phyloP scores from a whole-genome alignment of 2,329 filamentous ascomycete genomes.

The Amauroascus verrucosus region DNA sequence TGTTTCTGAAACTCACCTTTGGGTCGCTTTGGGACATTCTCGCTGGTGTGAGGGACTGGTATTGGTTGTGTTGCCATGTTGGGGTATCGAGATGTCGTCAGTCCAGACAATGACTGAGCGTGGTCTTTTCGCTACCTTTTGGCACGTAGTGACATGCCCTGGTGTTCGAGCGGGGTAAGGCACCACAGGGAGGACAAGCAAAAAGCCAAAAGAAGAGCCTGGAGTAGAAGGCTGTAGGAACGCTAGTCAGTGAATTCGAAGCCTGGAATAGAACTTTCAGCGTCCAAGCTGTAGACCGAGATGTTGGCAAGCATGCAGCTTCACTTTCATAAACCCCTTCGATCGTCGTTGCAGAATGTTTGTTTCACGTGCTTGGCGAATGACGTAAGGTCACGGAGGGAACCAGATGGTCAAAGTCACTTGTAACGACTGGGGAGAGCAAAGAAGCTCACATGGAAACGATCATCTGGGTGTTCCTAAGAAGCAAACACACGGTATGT shows the following conservation, averaged over 20 bases:
- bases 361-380: conserved; percentile 5
- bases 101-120: neutral
- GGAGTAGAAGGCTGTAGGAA: too few relatives aligned
- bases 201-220: too few relatives aligned
- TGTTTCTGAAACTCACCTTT: conserved; percentile 28
- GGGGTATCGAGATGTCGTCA: neutral
- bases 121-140: neutral
- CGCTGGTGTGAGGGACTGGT: conserved; percentile 20
- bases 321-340: neutral
- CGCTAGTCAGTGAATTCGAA: too few relatives aligned
- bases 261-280: too few relatives aligned
- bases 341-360: too few relatives aligned
- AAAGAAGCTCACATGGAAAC: neutral
- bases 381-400: conserved; percentile 7
- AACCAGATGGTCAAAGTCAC: too few relatives aligned
- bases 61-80: conserved; percentile 9
- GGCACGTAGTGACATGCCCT: neutral
- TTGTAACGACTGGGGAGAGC: neutral
- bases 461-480: neutral
- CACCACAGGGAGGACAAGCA: neutral
- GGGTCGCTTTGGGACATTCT: conserved; percentile 30
- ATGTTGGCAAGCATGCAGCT: too few relatives aligned
- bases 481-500: too few relatives aligned
- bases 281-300: too few relatives aligned
- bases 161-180: neutral